Conservation (phyloP, 495 filamentous ascomycete species). For the Neurospora sp. region DNA sequence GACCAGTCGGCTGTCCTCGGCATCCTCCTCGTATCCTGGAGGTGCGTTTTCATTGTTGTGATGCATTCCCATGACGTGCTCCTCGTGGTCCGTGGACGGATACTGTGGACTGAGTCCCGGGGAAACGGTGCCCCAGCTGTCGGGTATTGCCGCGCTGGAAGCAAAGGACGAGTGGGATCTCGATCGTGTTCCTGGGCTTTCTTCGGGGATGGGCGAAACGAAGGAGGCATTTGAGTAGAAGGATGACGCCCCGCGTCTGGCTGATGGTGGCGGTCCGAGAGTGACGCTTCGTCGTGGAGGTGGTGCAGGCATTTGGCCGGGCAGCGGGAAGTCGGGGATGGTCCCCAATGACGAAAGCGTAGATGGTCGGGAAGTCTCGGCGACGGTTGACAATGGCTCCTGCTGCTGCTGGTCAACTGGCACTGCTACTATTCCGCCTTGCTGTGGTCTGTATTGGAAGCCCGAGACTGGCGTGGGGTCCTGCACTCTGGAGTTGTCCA, state of each 20-base stretch:
- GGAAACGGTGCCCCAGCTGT: conserved; percentile 47
- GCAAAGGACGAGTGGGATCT: conserved; percentile 62
- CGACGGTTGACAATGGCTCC: conserved; percentile 18
- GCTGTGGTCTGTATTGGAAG: conserved; percentile 41
- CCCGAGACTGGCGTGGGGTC: conserved; percentile 32
- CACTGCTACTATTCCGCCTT: conserved; percentile 19
- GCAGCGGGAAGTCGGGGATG: conserved; percentile 53
- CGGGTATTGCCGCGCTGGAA: conserved; percentile 71
- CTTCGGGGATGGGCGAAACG: conserved; percentile 85
- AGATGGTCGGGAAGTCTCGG: conserved; percentile 36
- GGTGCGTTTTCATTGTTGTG: conserved; percentile 25
- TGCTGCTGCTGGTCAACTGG: conserved; percentile 15
- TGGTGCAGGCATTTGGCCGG: conserved; percentile 27
- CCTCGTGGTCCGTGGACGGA: conserved; percentile 38
- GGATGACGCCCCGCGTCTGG: conserved; percentile 59
- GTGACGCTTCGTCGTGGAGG: conserved; percentile 44
- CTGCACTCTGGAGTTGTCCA: conserved; percentile 39
- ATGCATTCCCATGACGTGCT: conserved; percentile 28
- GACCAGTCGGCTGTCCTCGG: conserved; percentile 55
- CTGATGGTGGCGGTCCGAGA: conserved; percentile 55
- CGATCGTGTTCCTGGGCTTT: conserved; percentile 43
- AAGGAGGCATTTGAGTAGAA: conserved; percentile 65
- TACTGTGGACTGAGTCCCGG: conserved; percentile 30
- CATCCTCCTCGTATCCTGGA: conserved; percentile 40
- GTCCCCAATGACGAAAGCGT: conserved; percentile 47